These are phyloP conservation scores for Linum usitatissimum DNA, from an alignment of 345 rosid genomes.

Conservation along the genomic window DNA sequence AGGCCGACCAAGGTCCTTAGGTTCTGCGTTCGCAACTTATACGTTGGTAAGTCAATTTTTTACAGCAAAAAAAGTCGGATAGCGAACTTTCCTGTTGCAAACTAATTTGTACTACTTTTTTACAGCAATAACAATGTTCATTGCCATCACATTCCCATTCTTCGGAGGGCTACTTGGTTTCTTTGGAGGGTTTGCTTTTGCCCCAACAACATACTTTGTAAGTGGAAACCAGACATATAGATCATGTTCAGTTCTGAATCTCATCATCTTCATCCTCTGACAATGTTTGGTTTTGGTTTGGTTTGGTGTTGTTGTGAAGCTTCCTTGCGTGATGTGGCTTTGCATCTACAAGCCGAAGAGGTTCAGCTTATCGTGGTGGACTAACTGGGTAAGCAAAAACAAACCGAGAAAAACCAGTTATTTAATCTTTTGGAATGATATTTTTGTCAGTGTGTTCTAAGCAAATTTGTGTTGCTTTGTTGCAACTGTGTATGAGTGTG, in stretches of 20 bases:
- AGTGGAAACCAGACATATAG: conserved; percentile 2
- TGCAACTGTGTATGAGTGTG: background rate
- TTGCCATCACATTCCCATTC: conserved; percentile 24
- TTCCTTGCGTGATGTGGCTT: conserved; percentile 25
- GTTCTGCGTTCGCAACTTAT: conserved; percentile 12
- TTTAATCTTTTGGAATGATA: no score
- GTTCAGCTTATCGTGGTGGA: conserved; percentile 23
- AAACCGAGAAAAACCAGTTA: no score
- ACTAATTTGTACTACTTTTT: background rate
- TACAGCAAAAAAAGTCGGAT: no score
- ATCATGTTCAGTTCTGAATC: background rate
- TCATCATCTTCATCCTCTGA: background rate
- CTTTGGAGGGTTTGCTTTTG: conserved; percentile 28
- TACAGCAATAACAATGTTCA: conserved; percentile 23
- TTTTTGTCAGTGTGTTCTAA: background rate
- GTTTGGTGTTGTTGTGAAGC: conserved; percentile 9
- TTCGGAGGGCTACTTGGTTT: conserved; percentile 19
- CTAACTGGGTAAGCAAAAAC: conserved; percentile 18
- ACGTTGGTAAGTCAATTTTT: conserved; percentile 16
- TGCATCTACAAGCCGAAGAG: conserved; percentile 19
- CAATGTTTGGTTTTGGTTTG: background rate
- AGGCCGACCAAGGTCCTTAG: conserved; percentile 14
- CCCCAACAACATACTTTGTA: conserved; percentile 26
- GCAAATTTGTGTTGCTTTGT: background rate
- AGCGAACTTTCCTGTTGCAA: background rate